Base-by-base conservation (phyloP, 495 filamentous ascomycete species). In the Glonium stellatum region DNA sequence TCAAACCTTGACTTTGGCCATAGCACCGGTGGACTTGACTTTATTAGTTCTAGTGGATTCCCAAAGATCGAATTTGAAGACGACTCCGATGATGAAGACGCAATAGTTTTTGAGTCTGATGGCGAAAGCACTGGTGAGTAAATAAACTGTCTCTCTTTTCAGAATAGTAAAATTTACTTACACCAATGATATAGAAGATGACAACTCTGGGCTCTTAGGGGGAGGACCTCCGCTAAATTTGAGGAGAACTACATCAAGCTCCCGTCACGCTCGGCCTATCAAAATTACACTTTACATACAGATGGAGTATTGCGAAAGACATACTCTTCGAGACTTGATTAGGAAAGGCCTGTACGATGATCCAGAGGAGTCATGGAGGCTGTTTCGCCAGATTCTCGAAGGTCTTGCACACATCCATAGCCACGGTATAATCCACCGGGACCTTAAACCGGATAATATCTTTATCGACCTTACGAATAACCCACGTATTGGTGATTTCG, bases 291-390 rank as follows among this genome's bases (percentile, higher is more conserved):
- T 92, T 0, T 92, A 91, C 68, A 92, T 92, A 60, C 87, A 89
- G 62, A 98, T 98, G 93, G 92, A 97, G 67, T 96, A 96, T 68
- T 97, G 95, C 69, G 93, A 97, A 70, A 91, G 88, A 66, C 85
- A 90, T 81, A 97, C 93, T 0, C 78, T 98, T 35, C 85, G 93
- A 36, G 91, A 98, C 77, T 73, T 96, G n/a, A 92, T 97, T 48
- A 79, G 82, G 48, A 84, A 87, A 57, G 86, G 85, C 37, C 70
- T 97, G 35, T 82, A 78, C 55, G 82, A 86, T 60, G 83, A 90
- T 56, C 72, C 76, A 5, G 85, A 91, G 35, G 86, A 96, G 59
- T 77, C 84, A 9, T 98, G 95, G 95, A 85, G 90, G 36, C 74
- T 96, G 8, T 91, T 96, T 63, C 83, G 93, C 11, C 95, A 97